A percentile compares a stretch with the other conserved stretches of the same genome.
Conservation (phyloP, 108 stramenopile genomes). For the Tribonema minus region DNA sequence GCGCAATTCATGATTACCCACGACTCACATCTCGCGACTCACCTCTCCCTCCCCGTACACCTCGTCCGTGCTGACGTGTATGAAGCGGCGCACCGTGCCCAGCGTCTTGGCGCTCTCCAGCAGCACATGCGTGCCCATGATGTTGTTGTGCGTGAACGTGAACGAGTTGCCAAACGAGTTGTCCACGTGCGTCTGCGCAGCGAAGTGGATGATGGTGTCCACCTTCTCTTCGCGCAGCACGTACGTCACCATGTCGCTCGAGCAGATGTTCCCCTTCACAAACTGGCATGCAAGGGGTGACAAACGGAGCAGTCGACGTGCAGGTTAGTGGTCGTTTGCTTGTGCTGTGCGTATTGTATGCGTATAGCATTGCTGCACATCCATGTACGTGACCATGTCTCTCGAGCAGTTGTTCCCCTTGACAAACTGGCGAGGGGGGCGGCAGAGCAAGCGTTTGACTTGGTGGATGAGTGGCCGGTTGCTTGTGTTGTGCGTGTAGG, state of each 20-base stretch:
- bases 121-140: conserved; percentile 95
- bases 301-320: no score
- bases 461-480: no score
- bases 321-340: no score
- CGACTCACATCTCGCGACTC: no score
- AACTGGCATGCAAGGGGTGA: conserved; percentile 51
- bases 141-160: conserved; percentile 95
- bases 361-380: no score
- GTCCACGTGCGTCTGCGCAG: conserved; percentile 92
- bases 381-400: conserved; percentile 87
- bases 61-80: conserved; percentile 96
- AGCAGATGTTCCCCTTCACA: conserved; percentile 92
- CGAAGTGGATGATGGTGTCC: conserved; percentile 98
- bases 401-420: conserved; percentile 90
- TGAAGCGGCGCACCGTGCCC: conserved; percentile 69
- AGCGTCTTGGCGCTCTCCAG: conserved; percentile 88
- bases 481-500: no score
- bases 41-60: conserved; percentile 96
- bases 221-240: conserved; percentile 84
- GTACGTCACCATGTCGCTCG: conserved; percentile 85
- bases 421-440: conserved; percentile 81
- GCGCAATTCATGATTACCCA: no score
- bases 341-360: no score
- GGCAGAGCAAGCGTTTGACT: not conserved
- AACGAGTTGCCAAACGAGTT: conserved; percentile 99